Percentiles rank a stretch among this genome's conserved stretches.
These are phyloP conservation scores for Schizochytrium sp. DNA, from an alignment of 108 stramenopile genomes.

Conservation along the genomic window DNA sequence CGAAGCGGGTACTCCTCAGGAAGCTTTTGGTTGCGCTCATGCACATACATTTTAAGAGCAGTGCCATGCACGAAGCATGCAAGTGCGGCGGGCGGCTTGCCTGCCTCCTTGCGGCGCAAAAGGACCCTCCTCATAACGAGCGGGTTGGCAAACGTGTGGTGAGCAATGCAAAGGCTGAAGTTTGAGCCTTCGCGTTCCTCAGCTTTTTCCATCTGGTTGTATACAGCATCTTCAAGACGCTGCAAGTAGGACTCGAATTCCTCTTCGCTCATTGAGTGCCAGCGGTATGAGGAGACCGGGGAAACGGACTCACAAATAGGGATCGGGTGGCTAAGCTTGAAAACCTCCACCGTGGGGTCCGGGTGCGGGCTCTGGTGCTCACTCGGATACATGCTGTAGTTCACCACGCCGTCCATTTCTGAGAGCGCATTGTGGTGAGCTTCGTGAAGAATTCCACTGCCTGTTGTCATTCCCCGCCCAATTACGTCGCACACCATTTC, in stretches of 20 bases:
- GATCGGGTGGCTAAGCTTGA: conserved; percentile 27
- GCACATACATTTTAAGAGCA: conserved; percentile 32
- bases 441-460: conserved; percentile 14
- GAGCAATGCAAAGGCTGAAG: conserved; percentile 22
- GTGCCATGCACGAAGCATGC: conserved; percentile 40
- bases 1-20: conserved; percentile 8
- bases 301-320: conserved; percentile 28
- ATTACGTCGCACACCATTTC: background rate
- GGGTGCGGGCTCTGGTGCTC: conserved; percentile 37
- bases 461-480: background rate
- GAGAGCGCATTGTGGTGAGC: conserved; percentile 32
- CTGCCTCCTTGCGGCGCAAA: conserved; percentile 23
- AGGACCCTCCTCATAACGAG: conserved; percentile 12
- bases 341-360: conserved; percentile 13
- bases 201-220: conserved; percentile 4
- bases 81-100: conserved; percentile 29
- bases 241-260: background rate
- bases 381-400: conserved; percentile 39
- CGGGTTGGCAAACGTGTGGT: conserved; percentile 35
- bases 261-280: conserved; percentile 47
- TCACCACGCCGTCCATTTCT: background rate
- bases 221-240: background rate
- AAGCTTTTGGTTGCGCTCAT: conserved; percentile 25
- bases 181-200: conserved; percentile 40
- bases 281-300: conserved; percentile 44